Conservation (phyloP, 1,284 basidiomycete genomes). For the Cryptococcus floricola region DNA sequence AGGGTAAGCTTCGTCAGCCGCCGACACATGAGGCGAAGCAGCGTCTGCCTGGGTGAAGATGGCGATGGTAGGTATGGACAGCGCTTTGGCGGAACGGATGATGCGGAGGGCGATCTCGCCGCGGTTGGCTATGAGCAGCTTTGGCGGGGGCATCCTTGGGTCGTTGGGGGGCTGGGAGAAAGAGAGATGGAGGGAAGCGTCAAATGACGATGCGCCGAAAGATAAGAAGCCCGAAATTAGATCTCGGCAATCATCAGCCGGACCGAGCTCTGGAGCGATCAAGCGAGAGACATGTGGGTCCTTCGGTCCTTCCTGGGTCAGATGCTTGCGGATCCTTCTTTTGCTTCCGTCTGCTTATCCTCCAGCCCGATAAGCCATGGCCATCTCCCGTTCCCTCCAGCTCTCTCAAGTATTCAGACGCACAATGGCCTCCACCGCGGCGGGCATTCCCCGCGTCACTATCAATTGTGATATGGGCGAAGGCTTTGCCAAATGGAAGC, state of each 20-base stretch:
- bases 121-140: slow-evolving; percentile 81
- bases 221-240: not conserved
- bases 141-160: slow-evolving; percentile 38
- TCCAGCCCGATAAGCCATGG: too few species aligned
- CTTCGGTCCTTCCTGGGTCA: too few species aligned
- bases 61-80: slow-evolving; percentile 83
- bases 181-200: not conserved
- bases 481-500: not conserved
- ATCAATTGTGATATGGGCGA: slow-evolving; percentile 1
- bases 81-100: slow-evolving; percentile 75
- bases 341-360: too few species aligned
- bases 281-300: not conserved
- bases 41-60: slow-evolving; percentile 82
- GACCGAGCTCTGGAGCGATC: not conserved
- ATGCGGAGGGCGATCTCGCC: slow-evolving; percentile 92
- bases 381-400: too few species aligned
- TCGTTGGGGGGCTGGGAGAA: not conserved
- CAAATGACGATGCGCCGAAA: not conserved
- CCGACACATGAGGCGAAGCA: slow-evolving; percentile 65
- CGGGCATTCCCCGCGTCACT: not conserved
- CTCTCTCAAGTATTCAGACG: not conserved
- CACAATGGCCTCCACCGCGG: not conserved
- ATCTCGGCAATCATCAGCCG: not conserved
- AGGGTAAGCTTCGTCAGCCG: slow-evolving; percentile 40
- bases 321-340: too few species aligned